Base-by-base conservation (phyloP, 2,329 filamentous ascomycete species). In the Ophiocordyceps camponoti-rufipedis region DNA sequence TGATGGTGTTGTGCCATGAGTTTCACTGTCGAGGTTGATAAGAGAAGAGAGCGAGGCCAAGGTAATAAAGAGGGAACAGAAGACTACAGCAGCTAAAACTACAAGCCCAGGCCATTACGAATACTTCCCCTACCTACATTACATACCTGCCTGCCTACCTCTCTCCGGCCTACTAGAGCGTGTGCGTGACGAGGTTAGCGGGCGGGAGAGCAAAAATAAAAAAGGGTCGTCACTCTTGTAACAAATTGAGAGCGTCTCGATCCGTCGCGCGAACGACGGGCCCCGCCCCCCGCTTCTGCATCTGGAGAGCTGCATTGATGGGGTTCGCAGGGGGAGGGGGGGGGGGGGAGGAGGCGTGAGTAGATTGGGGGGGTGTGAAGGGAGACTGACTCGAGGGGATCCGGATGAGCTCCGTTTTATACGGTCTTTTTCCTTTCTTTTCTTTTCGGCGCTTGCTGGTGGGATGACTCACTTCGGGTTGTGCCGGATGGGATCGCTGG, bases 271-370 rank as follows among this genome's bases (percentile, higher is more conserved):
- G 28, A 44, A 41, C 44, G 40, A 23, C 23, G 23, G 23, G 23
- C 44, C 28, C 42, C 42, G 18, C 28, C 11, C 28, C 28, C 40
- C 35, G 40, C 44, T 45, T 18, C 44, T 45, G 31, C n/a, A 45
- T 45, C 40, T 29, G 40, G 44, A 40, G 44, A 45, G 44, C 11
- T 42, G 44, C 44, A 42, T 41, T 23, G 39, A 18, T 9, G 35
- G 23, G 35, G n/a, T 31, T 14, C 8, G 38, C 38, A 40, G 38
- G 16, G 42, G 18, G n/a, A n/a, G n/a, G n/a, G n/a, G n/a, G 12
- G 33, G 33, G 38, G 16, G 38, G 38, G 5, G 32, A 11, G 32
- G 13, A 14, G 9, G 32, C 4, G 32, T 8, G 32, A 35, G 32
- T 14, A 12, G 10, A 14, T 4, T 7, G 9, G 32, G 10, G 13